Evolutionary conservation across 2,329 filamentous ascomycete genomes (phyloP).

Genomic region (Albophoma yamanashiensis): DNA sequence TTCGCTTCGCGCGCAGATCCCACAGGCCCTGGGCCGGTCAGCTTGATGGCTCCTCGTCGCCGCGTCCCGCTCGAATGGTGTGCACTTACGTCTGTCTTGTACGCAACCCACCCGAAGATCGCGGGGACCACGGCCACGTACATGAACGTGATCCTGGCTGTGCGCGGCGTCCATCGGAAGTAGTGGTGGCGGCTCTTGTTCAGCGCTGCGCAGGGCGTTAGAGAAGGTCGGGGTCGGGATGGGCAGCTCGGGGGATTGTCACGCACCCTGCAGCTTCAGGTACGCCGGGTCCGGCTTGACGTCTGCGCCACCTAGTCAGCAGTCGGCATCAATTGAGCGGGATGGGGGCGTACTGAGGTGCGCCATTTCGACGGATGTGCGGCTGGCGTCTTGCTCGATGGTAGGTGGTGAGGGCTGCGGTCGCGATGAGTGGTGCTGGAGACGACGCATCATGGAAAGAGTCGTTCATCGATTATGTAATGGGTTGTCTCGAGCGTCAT

Average conservation of each 20-base stretch:
- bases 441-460: not conserved
- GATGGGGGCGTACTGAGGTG: constrained; percentile 22
- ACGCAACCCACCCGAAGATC: constrained; percentile 60
- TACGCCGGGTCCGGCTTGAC: constrained; percentile 31
- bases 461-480: constrained; percentile 5
- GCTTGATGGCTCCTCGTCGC: not conserved
- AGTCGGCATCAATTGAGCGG: not conserved
- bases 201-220: constrained; percentile 52
- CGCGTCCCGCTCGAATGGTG: not conserved
- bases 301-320: constrained; percentile 20
- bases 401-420: constrained; percentile 11
- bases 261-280: constrained; percentile 28
- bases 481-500: not conserved
- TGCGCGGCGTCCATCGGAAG: constrained; percentile 87
- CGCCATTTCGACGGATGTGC: constrained; percentile 22
- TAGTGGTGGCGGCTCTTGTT: constrained; percentile 78
- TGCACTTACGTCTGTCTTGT: constrained; percentile 71
- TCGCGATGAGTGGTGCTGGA: constrained; percentile 10
- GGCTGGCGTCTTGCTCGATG: constrained; percentile 10
- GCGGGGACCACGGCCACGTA: constrained; percentile 66
- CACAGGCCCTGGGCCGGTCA: constrained; percentile 61
- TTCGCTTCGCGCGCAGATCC: constrained; percentile 77
- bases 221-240: constrained; percentile 3
- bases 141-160: constrained; percentile 66
- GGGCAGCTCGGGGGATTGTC: constrained; percentile 4